phyloP scores from a whole-genome alignment of 352 stramenopile genomes.

The Phytophthora hybrid region DNA sequence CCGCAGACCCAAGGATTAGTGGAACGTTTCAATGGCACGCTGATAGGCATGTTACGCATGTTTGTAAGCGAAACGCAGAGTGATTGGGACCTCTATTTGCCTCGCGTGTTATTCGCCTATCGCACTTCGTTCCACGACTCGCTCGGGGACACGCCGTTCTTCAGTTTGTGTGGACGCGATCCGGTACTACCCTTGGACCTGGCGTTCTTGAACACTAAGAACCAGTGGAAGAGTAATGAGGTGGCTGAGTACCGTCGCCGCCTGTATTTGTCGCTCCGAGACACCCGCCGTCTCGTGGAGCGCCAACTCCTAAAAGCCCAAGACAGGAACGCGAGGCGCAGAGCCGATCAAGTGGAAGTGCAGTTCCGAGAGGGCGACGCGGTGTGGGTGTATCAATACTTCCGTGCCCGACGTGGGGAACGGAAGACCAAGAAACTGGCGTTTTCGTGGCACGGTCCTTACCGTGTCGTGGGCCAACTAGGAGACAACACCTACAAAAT shows the following conservation, averaged over 20 bases:
- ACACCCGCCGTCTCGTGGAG: slow-evolving; percentile 3
- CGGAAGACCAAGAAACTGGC: slow-evolving; percentile 7
- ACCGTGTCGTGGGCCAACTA: background rate
- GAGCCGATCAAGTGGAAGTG: background rate
- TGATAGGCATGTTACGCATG: too few species aligned
- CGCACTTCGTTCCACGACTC: too few species aligned
- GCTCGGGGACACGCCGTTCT: slow-evolving; percentile 5
- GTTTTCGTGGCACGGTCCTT: slow-evolving; percentile 19
- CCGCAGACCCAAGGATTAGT: slow-evolving; percentile 1
- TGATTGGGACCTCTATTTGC: too few species aligned
- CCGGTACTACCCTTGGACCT: slow-evolving; percentile 6
- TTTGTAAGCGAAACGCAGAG: too few species aligned
- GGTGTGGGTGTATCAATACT: slow-evolving; percentile 17
- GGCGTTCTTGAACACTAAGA: slow-evolving; percentile 11
- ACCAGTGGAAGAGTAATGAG: slow-evolving; percentile 15
- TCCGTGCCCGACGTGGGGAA: background rate
- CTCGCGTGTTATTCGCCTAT: too few species aligned
- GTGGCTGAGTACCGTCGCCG: slow-evolving; percentile 1
- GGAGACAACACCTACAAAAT: background rate
- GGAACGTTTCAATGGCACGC: slow-evolving; percentile 11
- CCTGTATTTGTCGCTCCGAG: background rate
- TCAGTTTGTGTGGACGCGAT: slow-evolving; percentile 9
- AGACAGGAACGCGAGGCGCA: background rate
- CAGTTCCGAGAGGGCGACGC: background rate
- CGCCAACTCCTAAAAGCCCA: slow-evolving; percentile 4